Conservation (phyloP, 1,284 basidiomycete genomes). For the Heterobasidion irregulare region DNA sequence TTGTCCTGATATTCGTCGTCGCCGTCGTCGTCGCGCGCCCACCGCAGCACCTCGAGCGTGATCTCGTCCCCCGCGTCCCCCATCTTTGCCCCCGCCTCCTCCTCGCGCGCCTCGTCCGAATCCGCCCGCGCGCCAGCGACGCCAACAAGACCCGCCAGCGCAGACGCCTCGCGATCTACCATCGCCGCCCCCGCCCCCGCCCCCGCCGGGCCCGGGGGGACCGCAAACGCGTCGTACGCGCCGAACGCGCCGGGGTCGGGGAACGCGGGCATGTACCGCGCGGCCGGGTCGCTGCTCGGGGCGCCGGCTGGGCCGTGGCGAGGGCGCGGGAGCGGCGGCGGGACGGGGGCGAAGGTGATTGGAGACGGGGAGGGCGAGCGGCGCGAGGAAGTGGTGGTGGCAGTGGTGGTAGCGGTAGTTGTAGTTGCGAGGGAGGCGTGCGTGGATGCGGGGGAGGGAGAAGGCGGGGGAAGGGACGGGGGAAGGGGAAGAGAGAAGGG, state of each 20-base stretch:
- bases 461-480: no score
- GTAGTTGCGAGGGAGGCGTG: conserved; percentile 3
- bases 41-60: not conserved
- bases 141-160: not conserved
- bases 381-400: not conserved
- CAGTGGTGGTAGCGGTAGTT: not conserved
- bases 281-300: no score
- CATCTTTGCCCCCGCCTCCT: not conserved
- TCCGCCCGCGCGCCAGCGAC: not conserved
- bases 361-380: conserved; percentile 9
- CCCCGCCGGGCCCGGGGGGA: not conserved
- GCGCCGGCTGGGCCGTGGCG: no score
- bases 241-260: not conserved
- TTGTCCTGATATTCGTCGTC: not conserved
- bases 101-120: no score
- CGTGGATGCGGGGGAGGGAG: not conserved
- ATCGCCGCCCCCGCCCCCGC: not conserved
- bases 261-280: not conserved
- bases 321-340: not conserved
- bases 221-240: not conserved
- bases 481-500: not conserved
- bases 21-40: not conserved
- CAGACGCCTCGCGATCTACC: no score
- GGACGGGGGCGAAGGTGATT: conserved; percentile 9
- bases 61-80: not conserved